A percentile compares a stretch with the other conserved stretches of the same genome.
These are phyloP conservation scores for Debaryomycetaceae sp. DNA, from an alignment of 1,139 yeast genomes.

Conservation along the genomic window DNA sequence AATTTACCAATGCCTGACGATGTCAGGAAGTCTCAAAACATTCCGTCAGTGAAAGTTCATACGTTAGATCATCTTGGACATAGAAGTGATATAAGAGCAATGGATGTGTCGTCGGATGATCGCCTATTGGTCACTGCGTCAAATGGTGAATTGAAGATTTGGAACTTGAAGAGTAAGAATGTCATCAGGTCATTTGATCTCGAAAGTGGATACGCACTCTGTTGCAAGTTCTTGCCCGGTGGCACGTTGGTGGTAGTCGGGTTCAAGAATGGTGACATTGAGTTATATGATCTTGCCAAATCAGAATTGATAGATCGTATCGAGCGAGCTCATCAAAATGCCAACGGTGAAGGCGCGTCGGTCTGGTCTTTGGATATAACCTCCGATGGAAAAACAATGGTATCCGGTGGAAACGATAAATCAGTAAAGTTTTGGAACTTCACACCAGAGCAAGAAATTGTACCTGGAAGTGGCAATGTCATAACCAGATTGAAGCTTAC, in stretches of 20 bases:
- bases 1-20: constrained; percentile 47
- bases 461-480: constrained; percentile 64
- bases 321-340: constrained; percentile 61
- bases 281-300: constrained; percentile 81
- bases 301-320: constrained; percentile 69
- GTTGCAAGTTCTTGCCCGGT: constrained; percentile 85
- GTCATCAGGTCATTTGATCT: constrained; percentile 73
- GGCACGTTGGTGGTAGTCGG: constrained; percentile 88
- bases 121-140: constrained; percentile 85
- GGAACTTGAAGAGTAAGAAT: constrained; percentile 73
- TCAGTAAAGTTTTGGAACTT: constrained; percentile 87
- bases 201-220: constrained; percentile 83
- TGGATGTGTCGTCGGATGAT: constrained; percentile 79
- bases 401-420: constrained; percentile 95
- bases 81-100: constrained; percentile 80
- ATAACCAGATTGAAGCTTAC: constrained; percentile 56
- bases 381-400: constrained; percentile 77
- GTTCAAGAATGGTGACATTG: constrained; percentile 81
- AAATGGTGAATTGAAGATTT: constrained; percentile 81
- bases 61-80: constrained; percentile 79
- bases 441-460: constrained; percentile 57
- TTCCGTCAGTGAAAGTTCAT: constrained; percentile 36
- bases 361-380: constrained; percentile 90
- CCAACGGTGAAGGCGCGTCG: constrained; percentile 56
- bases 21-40: constrained; percentile 42